A percentile compares a stretch with the other conserved stretches of the same genome.
Evolutionary conservation across 148 eudicot genomes (phyloP).

Genomic region (Amaranthus palmeri): DNA sequence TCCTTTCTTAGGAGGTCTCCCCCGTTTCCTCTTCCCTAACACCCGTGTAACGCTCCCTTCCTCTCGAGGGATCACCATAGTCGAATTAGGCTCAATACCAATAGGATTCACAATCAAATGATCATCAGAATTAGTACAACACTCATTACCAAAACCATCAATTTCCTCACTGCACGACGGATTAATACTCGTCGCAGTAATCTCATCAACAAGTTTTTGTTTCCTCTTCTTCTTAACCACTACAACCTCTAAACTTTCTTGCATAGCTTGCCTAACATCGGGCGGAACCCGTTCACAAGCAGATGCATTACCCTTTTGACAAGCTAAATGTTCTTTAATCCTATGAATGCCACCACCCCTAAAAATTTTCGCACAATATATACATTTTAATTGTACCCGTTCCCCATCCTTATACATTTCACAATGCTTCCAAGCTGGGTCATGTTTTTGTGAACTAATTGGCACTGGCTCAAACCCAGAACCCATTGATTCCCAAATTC

Average conservation of each 20-base stretch:
- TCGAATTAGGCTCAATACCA: conserved; percentile 38
- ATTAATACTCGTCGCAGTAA: conserved; percentile 22
- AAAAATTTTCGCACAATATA: conserved; percentile 78
- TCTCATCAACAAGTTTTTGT: conserved; percentile 56
- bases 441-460: conserved; percentile 81
- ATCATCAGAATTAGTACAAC: conserved; percentile 43
- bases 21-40: conserved; percentile 54
- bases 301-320: conserved; percentile 44
- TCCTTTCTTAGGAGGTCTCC: conserved; percentile 51
- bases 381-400: conserved; percentile 69
- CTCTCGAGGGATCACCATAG: conserved; percentile 34
- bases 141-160: conserved; percentile 34
- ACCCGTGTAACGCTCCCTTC: conserved; percentile 28
- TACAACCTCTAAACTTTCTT: conserved; percentile 56
- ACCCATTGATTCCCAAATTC: conserved; percentile 32
- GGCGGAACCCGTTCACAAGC: conserved; percentile 20
- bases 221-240: conserved; percentile 69
- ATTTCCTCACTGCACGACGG: conserved; percentile 31
- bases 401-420: conserved; percentile 78
- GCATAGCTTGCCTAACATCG: conserved; percentile 48
- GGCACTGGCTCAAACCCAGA: conserved; percentile 63
- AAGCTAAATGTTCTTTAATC: conserved; percentile 83
- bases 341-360: conserved; percentile 97
- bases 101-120: conserved; percentile 42
- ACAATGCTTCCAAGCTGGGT: conserved; percentile 95